phyloP scores from a whole-genome alignment of 2,329 filamentous ascomycete species.

The Stemphylium vesicarium region DNA sequence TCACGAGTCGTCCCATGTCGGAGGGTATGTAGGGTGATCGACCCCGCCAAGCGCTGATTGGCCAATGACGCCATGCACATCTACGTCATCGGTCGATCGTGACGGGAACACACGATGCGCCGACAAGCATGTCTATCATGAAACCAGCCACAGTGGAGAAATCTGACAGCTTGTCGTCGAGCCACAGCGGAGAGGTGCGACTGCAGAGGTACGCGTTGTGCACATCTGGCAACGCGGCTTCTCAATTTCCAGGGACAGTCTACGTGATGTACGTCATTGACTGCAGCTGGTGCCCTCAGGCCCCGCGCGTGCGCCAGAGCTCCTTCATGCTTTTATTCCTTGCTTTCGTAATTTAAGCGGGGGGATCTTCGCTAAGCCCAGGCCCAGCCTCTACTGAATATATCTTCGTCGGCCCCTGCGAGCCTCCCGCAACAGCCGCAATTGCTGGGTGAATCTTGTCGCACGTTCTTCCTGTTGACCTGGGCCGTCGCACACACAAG shows the following conservation, averaged over 20 bases:
- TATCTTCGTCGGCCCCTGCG: constrained; percentile 1
- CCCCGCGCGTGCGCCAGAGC: constrained; percentile 7
- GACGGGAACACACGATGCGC: constrained; percentile 12
- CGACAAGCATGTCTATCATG: constrained; percentile 10
- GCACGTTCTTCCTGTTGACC: constrained; percentile 4
- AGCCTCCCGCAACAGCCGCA: constrained; percentile 10
- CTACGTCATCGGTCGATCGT: constrained; percentile 25
- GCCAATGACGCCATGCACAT: constrained; percentile 6
- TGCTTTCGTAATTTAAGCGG: constrained; percentile 24
- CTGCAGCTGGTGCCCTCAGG: constrained; percentile 5
- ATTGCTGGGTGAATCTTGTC: constrained; percentile 15
- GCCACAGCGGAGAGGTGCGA: constrained; percentile 8
- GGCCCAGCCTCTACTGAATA: neutral
- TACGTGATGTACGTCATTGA: constrained; percentile 27
- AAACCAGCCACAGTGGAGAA: constrained; percentile 26
- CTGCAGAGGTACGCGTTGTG: constrained; percentile 10
- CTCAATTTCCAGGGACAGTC: constrained; percentile 10
- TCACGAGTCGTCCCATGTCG: constrained; percentile 12
- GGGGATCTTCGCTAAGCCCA: constrained; percentile 8
- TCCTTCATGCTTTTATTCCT: constrained; percentile 18
- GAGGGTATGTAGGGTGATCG: constrained; percentile 9
- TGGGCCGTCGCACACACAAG: constrained; percentile 16
- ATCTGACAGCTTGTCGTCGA: constrained; percentile 4
- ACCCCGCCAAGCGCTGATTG: constrained; percentile 19
- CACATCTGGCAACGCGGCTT: constrained; percentile 19